phyloP scores from a whole-genome alignment of 345 rosid genomes.

The thale cress (Arabidopsis thaliana) region TAIR10.1 NC_003076.8:3112001-3112500 shows the following conservation, averaged over 20 bases:
- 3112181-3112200: constrained; percentile 30
- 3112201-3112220: not conserved
- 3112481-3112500: constrained; percentile 67
- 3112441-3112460: constrained; percentile 65
- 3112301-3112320: constrained; percentile 52
- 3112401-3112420: constrained; percentile 78
- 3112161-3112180: not conserved
- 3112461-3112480: constrained; percentile 80
- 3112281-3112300: constrained; percentile 69
- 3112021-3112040: constrained; percentile 4
- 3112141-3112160: not conserved
- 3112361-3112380: constrained; percentile 51
- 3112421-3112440: constrained; percentile 58
- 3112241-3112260: constrained; percentile 47
- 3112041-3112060: constrained; percentile 32
- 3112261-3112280: constrained; percentile 58
- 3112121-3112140: not conserved
- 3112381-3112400: constrained; percentile 70
- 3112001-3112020: constrained; percentile 41
- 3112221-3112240: not conserved
- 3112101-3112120: constrained; percentile 7
- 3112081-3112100: constrained; percentile 27
- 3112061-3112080: constrained; percentile 39
- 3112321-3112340: constrained; percentile 41
- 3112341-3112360: constrained; percentile 50